A percentile compares a stretch with the other conserved stretches of the same genome.
Evolutionary conservation across 1,284 basidiomycete genomes (phyloP).

Genomic region (Ceratobasidium sp.): DNA sequence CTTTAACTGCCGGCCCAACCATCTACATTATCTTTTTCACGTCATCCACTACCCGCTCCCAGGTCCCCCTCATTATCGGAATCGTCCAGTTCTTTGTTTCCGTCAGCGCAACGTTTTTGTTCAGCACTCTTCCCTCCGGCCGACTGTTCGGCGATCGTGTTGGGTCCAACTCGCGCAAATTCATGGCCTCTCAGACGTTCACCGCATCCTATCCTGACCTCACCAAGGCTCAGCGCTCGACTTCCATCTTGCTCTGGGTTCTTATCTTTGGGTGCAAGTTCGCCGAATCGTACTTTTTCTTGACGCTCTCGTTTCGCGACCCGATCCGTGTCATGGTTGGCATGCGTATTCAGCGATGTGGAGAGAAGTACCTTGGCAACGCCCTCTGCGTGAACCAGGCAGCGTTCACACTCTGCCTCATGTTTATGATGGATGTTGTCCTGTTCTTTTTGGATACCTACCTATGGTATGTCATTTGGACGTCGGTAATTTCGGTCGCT

Average conservation of each 20-base stretch:
- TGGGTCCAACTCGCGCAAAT: constrained; percentile 93
- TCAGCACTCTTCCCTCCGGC: constrained; percentile 89
- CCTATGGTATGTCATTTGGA: constrained; percentile 98
- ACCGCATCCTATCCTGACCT: constrained; percentile 91
- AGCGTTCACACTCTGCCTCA: constrained; percentile 91
- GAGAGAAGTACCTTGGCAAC: constrained; percentile 85
- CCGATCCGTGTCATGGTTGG: constrained; percentile 92
- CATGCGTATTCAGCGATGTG: constrained; percentile 92
- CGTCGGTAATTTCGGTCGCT: constrained; percentile 85
- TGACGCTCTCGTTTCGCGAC: constrained; percentile 92
- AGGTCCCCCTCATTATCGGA: constrained; percentile 84
- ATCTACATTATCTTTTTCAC: constrained; percentile 86
- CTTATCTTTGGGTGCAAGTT: constrained; percentile 95
- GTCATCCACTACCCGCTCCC: constrained; percentile 70
- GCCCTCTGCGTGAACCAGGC: constrained; percentile 89
- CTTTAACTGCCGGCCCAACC: constrained; percentile 87
- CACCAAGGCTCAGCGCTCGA: constrained; percentile 70
- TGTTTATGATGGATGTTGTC: constrained; percentile 96
- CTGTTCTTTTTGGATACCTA: constrained; percentile 98
- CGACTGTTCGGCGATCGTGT: constrained; percentile 97
- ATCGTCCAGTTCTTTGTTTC: constrained; percentile 95
- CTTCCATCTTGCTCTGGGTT: constrained; percentile 84
- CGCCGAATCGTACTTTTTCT: constrained; percentile 94
- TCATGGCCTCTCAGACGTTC: constrained; percentile 95
- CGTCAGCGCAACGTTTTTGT: constrained; percentile 82